Conservation (phyloP, 768 basidiomycete species). For the Pisolithus albus region DNA sequence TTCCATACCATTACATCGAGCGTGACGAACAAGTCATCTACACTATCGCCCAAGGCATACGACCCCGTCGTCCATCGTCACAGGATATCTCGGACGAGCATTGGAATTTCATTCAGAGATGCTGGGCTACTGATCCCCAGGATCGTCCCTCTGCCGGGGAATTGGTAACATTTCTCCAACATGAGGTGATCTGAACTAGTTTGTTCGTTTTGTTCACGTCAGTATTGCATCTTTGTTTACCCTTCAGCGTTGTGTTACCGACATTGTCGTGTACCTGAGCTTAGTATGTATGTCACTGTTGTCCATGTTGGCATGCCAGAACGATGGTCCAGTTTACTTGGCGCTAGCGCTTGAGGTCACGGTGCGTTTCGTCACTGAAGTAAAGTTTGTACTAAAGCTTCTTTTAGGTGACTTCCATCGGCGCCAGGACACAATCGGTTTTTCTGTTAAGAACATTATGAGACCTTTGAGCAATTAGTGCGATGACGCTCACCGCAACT, state of each 20-base stretch:
- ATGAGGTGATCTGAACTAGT: not conserved
- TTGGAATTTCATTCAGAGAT: slow-evolving; percentile 6
- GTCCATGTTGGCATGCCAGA: too few relatives aligned
- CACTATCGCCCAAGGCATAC: slow-evolving; percentile 3
- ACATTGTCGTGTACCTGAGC: too few relatives aligned
- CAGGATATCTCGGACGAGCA: not conserved
- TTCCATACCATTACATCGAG: slow-evolving; percentile 8
- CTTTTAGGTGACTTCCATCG: too few relatives aligned
- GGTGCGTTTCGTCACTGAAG: too few relatives aligned
- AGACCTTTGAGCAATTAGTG: too few relatives aligned
- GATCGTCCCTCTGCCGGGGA: not conserved
- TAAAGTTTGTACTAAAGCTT: too few relatives aligned
- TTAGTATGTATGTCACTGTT: too few relatives aligned
- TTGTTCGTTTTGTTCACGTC: not conserved
- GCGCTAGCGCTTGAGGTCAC: too few relatives aligned
- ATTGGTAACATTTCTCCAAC: not conserved
- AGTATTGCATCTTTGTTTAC: not conserved
- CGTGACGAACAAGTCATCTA: slow-evolving; percentile 7
- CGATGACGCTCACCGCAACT: not conserved
- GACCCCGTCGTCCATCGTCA: not conserved
- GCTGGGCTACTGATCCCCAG: slow-evolving; percentile 12
- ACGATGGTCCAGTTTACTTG: too few relatives aligned
- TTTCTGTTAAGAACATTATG: too few relatives aligned
- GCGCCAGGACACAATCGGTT: too few relatives aligned
- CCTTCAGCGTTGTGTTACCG: not conserved